These are phyloP conservation scores for Rhizopogon rudus DNA, from an alignment of 768 basidiomycete species.

Conservation along the genomic window DNA sequence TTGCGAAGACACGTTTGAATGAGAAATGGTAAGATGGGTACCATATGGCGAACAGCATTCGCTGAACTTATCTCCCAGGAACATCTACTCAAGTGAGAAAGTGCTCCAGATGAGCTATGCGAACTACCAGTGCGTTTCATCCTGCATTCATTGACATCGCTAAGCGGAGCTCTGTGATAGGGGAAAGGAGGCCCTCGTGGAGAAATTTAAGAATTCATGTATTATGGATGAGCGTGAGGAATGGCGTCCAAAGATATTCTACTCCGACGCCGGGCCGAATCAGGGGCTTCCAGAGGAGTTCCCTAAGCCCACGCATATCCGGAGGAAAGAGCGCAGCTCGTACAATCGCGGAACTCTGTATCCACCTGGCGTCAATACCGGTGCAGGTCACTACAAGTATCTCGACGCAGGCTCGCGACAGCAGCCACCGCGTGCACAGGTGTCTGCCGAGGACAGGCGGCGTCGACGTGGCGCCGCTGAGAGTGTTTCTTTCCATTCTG, in stretches of 20 bases:
- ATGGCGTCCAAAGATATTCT: constrained; percentile 85
- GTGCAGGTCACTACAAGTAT: constrained; percentile 22
- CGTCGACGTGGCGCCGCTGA: constrained; percentile 1
- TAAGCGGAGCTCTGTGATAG: constrained; percentile 28
- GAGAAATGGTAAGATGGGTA: constrained; percentile 63
- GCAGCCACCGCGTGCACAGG: constrained; percentile 10
- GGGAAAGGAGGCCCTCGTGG: constrained; percentile 86
- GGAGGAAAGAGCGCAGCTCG: constrained; percentile 79
- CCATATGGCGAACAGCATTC: neutral
- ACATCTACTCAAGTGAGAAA: constrained; percentile 90
- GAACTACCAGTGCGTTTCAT: constrained; percentile 74
- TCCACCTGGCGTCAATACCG: constrained; percentile 38
- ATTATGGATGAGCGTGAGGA: constrained; percentile 85
- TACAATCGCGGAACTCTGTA: constrained; percentile 72
- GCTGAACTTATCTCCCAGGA: constrained; percentile 43
- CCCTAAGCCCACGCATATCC: constrained; percentile 75
- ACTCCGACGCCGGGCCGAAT: constrained; percentile 62
- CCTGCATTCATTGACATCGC: constrained; percentile 3
- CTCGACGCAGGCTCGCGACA: constrained; percentile 13
- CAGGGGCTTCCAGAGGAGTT: constrained; percentile 79
- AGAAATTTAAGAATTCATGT: constrained; percentile 88
- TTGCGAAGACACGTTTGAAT: constrained; percentile 70
- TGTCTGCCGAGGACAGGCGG: constrained; percentile 2
- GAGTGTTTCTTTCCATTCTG: neutral
- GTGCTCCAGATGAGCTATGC: constrained; percentile 90